These are phyloP conservation scores for Diaporthe capsici DNA, from an alignment of 2,329 filamentous ascomycete genomes.

Conservation along the genomic window DNA sequence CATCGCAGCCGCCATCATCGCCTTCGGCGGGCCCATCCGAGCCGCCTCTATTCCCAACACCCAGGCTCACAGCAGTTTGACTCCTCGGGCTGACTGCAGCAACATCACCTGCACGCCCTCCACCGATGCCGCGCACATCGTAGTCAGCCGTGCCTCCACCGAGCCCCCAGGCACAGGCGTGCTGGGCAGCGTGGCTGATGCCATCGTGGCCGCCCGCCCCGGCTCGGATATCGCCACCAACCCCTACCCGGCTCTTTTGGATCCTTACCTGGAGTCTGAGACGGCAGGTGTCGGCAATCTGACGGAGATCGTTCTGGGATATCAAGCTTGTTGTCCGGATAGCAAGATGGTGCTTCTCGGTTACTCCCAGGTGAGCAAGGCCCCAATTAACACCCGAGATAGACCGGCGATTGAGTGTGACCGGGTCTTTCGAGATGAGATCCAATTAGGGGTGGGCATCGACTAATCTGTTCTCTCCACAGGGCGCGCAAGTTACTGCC, in stretches of 20 bases:
- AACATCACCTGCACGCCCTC: slow-evolving; percentile 29
- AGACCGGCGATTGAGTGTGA: slow-evolving; percentile 38
- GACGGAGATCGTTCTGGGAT: slow-evolving; percentile 48
- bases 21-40: not conserved
- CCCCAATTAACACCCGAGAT: slow-evolving; percentile 40
- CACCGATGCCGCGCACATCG: slow-evolving; percentile 48
- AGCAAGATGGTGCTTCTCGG: slow-evolving; percentile 53
- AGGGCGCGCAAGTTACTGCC: slow-evolving; percentile 49
- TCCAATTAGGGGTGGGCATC: too few species aligned
- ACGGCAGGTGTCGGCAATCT: slow-evolving; percentile 50
- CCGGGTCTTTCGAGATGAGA: slow-evolving; percentile 37
- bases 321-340: slow-evolving; percentile 48
- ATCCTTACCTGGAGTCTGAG: slow-evolving; percentile 48
- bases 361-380: slow-evolving; percentile 48
- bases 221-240: slow-evolving; percentile 52
- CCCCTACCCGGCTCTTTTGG: slow-evolving; percentile 50
- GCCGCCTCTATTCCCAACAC: not conserved
- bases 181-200: slow-evolving; percentile 49
- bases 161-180: slow-evolving; percentile 52
- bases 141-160: slow-evolving; percentile 53
- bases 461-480: slow-evolving; percentile 2
- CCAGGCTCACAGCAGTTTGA: not conserved
- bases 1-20: not conserved
- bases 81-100: slow-evolving; percentile 21
- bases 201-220: slow-evolving; percentile 49